phyloP scores from a whole-genome alignment of 495 filamentous ascomycete species.

The Penicillium desertorum region DNA sequence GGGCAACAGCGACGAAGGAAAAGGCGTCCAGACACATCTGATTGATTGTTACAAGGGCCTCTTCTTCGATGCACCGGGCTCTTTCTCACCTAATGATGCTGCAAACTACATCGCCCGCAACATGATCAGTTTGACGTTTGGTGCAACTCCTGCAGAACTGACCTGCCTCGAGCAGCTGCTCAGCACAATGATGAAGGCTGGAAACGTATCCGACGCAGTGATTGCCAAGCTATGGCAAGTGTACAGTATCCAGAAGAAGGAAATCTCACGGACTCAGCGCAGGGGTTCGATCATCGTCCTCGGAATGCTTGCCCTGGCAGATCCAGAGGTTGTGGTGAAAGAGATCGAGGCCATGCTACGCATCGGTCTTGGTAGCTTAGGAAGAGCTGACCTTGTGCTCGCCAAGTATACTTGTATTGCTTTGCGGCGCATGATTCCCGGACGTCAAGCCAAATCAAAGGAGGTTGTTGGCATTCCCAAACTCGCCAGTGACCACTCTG shows the following conservation, averaged over 20 bases:
- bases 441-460: constrained; percentile 67
- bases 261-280: constrained; percentile 90
- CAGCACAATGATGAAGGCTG: constrained; percentile 95
- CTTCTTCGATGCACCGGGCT: constrained; percentile 91
- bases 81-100: constrained; percentile 82
- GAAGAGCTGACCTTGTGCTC: constrained; percentile 77
- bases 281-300: constrained; percentile 93
- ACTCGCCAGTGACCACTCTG: constrained; percentile 87
- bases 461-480: constrained; percentile 71
- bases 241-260: constrained; percentile 88
- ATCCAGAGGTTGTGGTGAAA: constrained; percentile 85
- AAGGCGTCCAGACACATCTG: constrained; percentile 93
- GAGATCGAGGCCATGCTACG: constrained; percentile 93
- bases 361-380: constrained; percentile 80
- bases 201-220: constrained; percentile 80
- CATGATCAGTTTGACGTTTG: constrained; percentile 98
- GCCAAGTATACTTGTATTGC: constrained; percentile 96
- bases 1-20: constrained; percentile 97
- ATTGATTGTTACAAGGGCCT: constrained; percentile 96
- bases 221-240: constrained; percentile 95
- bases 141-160: constrained; percentile 87
- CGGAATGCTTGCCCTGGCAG: constrained; percentile 92
- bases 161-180: constrained; percentile 93
- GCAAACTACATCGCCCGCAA: constrained; percentile 96
- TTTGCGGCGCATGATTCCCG: constrained; percentile 83